Evolutionary conservation across 306 rosid genomes (phyloP).

Genomic region (Begonia masoniana): DNA sequence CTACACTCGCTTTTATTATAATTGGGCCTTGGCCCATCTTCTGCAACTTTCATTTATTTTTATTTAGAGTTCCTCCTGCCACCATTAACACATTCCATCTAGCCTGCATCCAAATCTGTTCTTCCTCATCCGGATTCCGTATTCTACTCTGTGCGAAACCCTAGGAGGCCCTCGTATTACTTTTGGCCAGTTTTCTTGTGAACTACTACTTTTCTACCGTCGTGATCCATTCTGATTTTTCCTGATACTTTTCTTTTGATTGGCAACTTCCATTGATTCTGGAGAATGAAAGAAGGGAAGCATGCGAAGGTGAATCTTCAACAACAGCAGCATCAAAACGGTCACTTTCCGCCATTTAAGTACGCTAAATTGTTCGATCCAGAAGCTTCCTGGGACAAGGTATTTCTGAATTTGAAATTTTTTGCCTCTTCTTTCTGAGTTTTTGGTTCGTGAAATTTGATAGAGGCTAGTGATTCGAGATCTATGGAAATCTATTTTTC

Average conservation of each 20-base stretch:
- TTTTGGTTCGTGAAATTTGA: background rate
- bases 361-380: slow-evolving; percentile 90
- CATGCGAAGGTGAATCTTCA: slow-evolving; percentile 32
- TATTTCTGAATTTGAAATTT: slow-evolving; percentile 7
- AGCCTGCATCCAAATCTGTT: no score
- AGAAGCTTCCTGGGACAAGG: slow-evolving; percentile 99
- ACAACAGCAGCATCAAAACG: slow-evolving; percentile 55
- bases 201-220: background rate
- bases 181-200: background rate
- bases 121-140: no score
- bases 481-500: background rate
- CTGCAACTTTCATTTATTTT: no score
- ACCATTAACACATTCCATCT: no score
- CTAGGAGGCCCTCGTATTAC: background rate
- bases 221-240: background rate
- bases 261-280: background rate
- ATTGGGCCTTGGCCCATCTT: no score
- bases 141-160: background rate
- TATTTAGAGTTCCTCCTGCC: no score
- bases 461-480: background rate
- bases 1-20: no score
- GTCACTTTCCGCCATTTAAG: slow-evolving; percentile 83
- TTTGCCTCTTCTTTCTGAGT: background rate
- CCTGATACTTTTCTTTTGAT: background rate
- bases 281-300: slow-evolving; percentile 80